Percentiles rank a stretch among this genome's conserved stretches.
Evolutionary conservation across 2,329 filamentous ascomycete species (phyloP).

Genomic region (Saccharata proteae): DNA sequence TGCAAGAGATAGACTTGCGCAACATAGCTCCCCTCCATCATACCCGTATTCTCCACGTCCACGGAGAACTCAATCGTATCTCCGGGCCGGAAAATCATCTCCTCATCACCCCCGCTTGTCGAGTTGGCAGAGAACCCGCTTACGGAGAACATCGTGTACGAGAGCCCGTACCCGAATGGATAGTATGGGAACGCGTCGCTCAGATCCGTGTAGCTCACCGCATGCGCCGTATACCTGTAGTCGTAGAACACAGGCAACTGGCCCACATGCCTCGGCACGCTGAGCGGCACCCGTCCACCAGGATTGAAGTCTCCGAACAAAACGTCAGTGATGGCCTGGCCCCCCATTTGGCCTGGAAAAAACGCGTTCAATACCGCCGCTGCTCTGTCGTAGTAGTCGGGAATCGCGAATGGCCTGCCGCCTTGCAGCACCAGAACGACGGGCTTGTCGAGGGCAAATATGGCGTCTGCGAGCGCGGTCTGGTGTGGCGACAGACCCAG

Average conservation of each 20-base stretch:
- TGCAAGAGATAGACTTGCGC: conserved; percentile 30
- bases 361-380: conserved; percentile 29
- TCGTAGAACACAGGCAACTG: conserved; percentile 86
- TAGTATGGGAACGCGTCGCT: conserved; percentile 49
- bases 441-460: conserved; percentile 28
- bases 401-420: conserved; percentile 30
- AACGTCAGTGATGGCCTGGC: conserved; percentile 67
- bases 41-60: conserved; percentile 23
- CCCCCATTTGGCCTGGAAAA: conserved; percentile 48
- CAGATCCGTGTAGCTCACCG: conserved; percentile 34
- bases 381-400: conserved; percentile 25
- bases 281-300: conserved; percentile 75
- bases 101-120: not conserved
- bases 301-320: conserved; percentile 67
- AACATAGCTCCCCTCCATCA: conserved; percentile 25
- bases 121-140: conserved; percentile 11
- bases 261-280: conserved; percentile 56
- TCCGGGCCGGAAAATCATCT: conserved; percentile 15
- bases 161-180: conserved; percentile 77
- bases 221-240: conserved; percentile 68
- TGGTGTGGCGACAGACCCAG: conserved; percentile 27
- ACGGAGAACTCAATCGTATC: conserved; percentile 25
- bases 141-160: conserved; percentile 63
- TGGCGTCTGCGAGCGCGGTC: conserved; percentile 24
- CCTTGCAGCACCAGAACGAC: conserved; percentile 32